Evolutionary conservation across 805 yeast species (phyloP), one percentile per base, ranked within the genome.

Genomic region (Zygosaccharomyces rouxii): DNA sequence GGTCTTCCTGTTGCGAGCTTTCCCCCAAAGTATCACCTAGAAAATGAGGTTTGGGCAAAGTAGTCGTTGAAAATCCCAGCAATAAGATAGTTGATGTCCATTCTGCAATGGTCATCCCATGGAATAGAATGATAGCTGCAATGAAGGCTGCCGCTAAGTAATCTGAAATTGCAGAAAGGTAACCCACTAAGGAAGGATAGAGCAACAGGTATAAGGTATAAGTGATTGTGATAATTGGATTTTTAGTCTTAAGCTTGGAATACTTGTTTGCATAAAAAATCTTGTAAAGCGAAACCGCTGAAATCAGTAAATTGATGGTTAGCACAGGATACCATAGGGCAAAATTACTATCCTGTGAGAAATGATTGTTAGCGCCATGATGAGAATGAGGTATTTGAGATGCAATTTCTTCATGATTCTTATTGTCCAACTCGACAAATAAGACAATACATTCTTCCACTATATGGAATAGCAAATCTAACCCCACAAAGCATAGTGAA

Each of bases 391-490:
- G 69, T 6, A 66, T 64, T 18, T 59, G 56, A 10, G 62, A 48
- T 2, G 54, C 60, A 43, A 66, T 62, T 35, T 67, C 68, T 10
- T 63, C 66, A 50, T 68, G 71, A 43, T 58, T 52, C 6, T 54
- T 46, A 6, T 39, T 35, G 42, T 51, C 51, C n/a, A 56, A 42
- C 58, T 65, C 69, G 21, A 70, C 69, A 39, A 71, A 58, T 6
- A 68, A 42, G 2, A 69, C 69, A 26, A 84, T 78, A 23, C 80
- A 57, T 53, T 88, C 96, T 66, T 92, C 97, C 14, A 87, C 57
- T n/a, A 86, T 74, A 66, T 92, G 99, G 41, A 95, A 87, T 39
- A 87, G 70, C 45, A 94, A 71, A 66, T 92, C 98, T 44, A 89
- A 78, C 0, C 98, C 97, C 51, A 92, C 95, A 78, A 90, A 92